phyloP scores from a whole-genome alignment of 495 filamentous ascomycete species.

The Cudoniella acicularis region DNA sequence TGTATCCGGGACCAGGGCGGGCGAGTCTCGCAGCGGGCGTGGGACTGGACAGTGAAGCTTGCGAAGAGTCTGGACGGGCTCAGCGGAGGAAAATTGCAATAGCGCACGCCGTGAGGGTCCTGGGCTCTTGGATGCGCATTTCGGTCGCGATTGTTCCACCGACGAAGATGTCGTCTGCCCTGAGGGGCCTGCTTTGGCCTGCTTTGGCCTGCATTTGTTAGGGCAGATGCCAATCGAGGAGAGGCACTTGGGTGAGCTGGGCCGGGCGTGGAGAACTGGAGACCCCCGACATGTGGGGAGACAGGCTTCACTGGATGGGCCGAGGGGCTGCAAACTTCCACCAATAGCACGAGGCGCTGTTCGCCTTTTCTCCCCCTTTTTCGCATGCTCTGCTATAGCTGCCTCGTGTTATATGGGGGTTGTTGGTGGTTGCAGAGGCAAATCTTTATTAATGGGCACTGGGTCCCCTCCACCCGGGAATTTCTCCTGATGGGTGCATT shows the following conservation, averaged over 20 bases:
- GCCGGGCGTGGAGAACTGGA: neutral
- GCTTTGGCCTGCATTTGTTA: no score
- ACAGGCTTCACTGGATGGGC: neutral
- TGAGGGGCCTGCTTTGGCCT: neutral
- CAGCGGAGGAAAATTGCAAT: conserved; percentile 15
- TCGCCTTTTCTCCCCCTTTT: neutral
- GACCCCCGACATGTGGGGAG: conserved; percentile 11
- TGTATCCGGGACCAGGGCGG: neutral
- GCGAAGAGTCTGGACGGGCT: no score
- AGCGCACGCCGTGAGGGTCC: no score
- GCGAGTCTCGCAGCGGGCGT: neutral
- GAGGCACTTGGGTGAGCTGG: neutral
- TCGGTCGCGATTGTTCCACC: conserved; percentile 22
- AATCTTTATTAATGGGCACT: no score
- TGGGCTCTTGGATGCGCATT: neutral
- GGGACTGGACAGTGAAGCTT: neutral
- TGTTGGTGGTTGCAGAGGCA: no score
- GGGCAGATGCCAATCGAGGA: neutral
- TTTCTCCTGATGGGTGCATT: neutral
- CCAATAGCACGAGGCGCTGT: conserved; percentile 5
- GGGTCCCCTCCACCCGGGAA: neutral
- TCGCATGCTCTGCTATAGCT: no score
- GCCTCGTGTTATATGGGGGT: no score
- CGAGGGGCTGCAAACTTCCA: conserved; percentile 16
- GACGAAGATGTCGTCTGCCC: neutral